Base-by-base conservation (phyloP, 2,329 filamentous ascomycete genomes). In the Colletotrichum costaricense region DNA sequence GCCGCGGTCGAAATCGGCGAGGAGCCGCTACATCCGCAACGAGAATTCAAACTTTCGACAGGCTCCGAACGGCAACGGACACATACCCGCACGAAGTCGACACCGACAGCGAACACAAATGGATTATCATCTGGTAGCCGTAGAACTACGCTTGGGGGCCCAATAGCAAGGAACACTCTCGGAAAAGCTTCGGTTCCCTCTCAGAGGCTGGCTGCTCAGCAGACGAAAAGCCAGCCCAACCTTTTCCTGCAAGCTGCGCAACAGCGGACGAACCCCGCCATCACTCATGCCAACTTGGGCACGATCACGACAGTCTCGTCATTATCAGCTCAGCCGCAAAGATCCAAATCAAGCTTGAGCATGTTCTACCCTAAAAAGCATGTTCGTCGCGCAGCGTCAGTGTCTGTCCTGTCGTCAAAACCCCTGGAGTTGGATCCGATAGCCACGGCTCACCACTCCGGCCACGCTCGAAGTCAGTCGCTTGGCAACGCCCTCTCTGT, bases 1-100 rank as follows among this genome's bases (percentile, higher is more conserved):
- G 71, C 71, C 3, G 71, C 71, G 9, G 60, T 73, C 9, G 71
- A 73, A 4, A 63, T 73, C 5, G 63, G 54, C 35, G 60, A 73
- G 19, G 67, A 71, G 30, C 65, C 16, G 14, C 16, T 57, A 3
- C 12, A 12, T 12, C 49, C 67, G 1, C 46, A 38, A 4, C 42
- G 14, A 35, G 28, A 65, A 0, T 38, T 26, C 42, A 65, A 1
- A 16, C 30, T 46, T 16, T 33, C 60, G 2, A 24, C 60, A 2
- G 63, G 28, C 30, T 30, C 71, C 1, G 46, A 46, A 16, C 56
- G 67, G 19, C 26, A 63, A 11, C 38, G 14, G 16, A 30, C 60
- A 9, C 55, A 59, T 11, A 16, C 28, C 6, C 60, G 49, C 4
- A 56, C 55, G 16, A 22, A 57, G 19, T 46, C 35, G n/a, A 46